Base-by-base conservation (phyloP, 2,329 filamentous ascomycete species). In the Alternaria sp. region DNA sequence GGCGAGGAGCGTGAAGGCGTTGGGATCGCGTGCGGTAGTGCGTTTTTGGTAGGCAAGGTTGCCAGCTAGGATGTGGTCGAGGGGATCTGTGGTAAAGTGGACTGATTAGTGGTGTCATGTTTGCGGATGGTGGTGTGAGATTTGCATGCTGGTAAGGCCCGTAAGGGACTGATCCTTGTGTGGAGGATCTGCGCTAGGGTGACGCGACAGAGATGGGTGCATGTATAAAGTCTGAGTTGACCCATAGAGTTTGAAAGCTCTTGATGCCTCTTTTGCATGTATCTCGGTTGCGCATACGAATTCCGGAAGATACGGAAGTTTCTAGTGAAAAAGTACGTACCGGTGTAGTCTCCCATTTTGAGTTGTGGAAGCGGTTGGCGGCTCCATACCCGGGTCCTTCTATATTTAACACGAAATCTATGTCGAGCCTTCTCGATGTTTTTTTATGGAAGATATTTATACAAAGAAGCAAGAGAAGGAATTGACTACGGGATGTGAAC, bases 41-140 rank as follows among this genome's bases (percentile, higher is more conserved):
- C 89, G 86, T 60, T 85, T 82, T 38, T 89, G 89, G 89, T 90
- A 94, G 67, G 88, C 84, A 66, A 87, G 86, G 81, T 93, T 93
- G 70, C 85, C 87, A 79, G 85, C 85, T 70, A 93, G 79, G 62
- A 88, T 87, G 72, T 86, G 85, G 68, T 85, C 81, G 72, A 89
- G 89, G 62, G 83, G 81, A 79, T 90, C 87, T 82, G 59, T 4
- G 12, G 28, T 8, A 54, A 61, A 67, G 40, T 41, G 40, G 40
- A 12, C 18, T 72, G 68, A 68, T 70, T 66, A 73, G 70, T 60
- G 51, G 58, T 40, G 49, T 52, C 34, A 52, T 3, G 4, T 40
- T 36, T 52, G 49, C 49, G n/a, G 30, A 49, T 38, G 14, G 69
- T 60, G 51, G 58, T 40, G 49, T 52, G 49, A 52, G 5, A 10